Percentiles rank a stretch among this genome's conserved stretches.
Evolutionary conservation across 2,329 filamentous ascomycete species (phyloP).

Genomic region (Stagonosporopsis chrysanthemi): DNA sequence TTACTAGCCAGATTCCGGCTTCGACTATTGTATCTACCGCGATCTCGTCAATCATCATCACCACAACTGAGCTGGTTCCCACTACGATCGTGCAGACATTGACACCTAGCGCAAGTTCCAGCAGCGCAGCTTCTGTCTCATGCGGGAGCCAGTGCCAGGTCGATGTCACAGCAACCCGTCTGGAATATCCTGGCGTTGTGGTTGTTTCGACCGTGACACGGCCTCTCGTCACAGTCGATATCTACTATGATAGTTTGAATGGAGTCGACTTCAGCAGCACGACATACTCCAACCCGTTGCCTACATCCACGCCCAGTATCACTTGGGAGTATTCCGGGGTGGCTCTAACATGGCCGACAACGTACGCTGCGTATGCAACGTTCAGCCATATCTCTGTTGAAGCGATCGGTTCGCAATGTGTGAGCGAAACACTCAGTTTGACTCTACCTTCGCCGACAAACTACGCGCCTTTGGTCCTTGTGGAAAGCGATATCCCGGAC

Average conservation of each 20-base stretch:
- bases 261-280: conserved; percentile 26
- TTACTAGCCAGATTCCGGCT: conserved; percentile 38
- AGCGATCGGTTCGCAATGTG: conserved; percentile 32
- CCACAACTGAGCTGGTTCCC: conserved; percentile 27
- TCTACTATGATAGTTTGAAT: conserved; percentile 30
- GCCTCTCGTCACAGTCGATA: conserved; percentile 33
- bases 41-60: conserved; percentile 25
- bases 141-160: conserved; percentile 43
- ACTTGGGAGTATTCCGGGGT: conserved; percentile 41
- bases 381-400: conserved; percentile 40
- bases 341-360: conserved; percentile 42
- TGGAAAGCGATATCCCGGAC: conserved; percentile 29
- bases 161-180: conserved; percentile 39
- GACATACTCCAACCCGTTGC: conserved; percentile 20
- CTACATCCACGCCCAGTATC: conserved; percentile 24
- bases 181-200: conserved; percentile 41
- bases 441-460: conserved; percentile 38
- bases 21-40: conserved; percentile 32
- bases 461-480: conserved; percentile 36
- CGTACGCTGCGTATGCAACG: conserved; percentile 40
- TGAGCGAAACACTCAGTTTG: conserved; percentile 25
- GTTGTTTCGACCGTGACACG: conserved; percentile 22
- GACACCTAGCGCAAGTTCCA: conserved; percentile 25
- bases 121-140: conserved; percentile 24
- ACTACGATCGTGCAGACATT: conserved; percentile 36